Evolutionary conservation across 805 yeast species (phyloP).

Genomic region (Jamesozyma piceae): DNA sequence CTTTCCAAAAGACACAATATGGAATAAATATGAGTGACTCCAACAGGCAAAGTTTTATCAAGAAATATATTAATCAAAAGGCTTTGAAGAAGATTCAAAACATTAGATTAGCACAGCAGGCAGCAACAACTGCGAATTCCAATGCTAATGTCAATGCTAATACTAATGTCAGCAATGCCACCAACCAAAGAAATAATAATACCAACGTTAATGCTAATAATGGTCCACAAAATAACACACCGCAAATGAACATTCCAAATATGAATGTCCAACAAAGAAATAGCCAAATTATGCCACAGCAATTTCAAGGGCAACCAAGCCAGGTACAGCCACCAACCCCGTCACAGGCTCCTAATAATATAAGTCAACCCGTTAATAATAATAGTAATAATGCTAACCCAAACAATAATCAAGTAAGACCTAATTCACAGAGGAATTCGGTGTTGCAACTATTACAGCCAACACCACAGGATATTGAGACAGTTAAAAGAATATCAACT

Average conservation of each 20-base stretch:
- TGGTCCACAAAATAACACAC: background rate
- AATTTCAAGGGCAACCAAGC: slow-evolving; percentile 6
- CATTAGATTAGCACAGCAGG: slow-evolving; percentile 22
- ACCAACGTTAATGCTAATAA: background rate
- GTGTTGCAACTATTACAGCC: slow-evolving; percentile 28
- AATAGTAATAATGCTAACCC: slow-evolving; percentile 5
- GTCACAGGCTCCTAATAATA: background rate
- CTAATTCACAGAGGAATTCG: slow-evolving; percentile 11
- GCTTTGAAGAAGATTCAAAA: slow-evolving; percentile 29
- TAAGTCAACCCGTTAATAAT: slow-evolving; percentile 17
- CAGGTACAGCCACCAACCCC: slow-evolving; percentile 3
- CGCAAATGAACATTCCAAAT: slow-evolving; percentile 1
- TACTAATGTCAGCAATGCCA: background rate
- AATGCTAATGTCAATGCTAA: slow-evolving; percentile 5
- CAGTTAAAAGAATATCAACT: slow-evolving; percentile 52
- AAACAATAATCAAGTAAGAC: background rate
- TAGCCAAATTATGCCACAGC: slow-evolving; percentile 6
- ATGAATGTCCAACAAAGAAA: background rate
- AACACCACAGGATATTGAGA: slow-evolving; percentile 55
- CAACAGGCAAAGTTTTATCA: slow-evolving; percentile 26
- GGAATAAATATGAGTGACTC: slow-evolving; percentile 23
- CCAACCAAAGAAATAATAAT: background rate
- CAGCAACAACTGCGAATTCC: slow-evolving; percentile 10
- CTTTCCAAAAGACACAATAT: slow-evolving; percentile 27
- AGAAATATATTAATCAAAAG: slow-evolving; percentile 31